Percentiles rank a stretch among this genome's conserved stretches.
phyloP scores from a whole-genome alignment of 129 eudicot species.

The Pseudognaphalium luteoalbum region DNA sequence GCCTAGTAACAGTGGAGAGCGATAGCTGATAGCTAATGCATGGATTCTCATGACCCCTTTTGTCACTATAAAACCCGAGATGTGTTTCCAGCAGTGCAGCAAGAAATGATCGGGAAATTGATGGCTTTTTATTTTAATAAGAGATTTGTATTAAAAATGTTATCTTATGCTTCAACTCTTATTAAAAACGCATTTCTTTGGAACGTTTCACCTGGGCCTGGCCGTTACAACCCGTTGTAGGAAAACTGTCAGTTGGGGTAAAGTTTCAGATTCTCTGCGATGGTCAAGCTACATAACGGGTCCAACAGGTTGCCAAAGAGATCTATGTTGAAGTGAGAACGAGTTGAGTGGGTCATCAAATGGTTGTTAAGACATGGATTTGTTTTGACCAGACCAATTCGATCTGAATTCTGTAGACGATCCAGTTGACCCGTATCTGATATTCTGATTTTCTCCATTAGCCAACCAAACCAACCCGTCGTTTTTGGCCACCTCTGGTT shows the following conservation, averaged over 20 bases:
- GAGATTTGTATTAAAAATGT: background rate
- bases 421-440: background rate
- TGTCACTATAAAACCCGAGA: background rate
- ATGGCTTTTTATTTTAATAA: background rate
- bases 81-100: background rate
- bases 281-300: background rate
- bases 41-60: background rate
- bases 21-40: background rate
- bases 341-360: background rate
- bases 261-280: background rate
- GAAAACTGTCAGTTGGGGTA: background rate
- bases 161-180: background rate
- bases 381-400: background rate
- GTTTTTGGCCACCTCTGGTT: background rate
- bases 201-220: background rate
- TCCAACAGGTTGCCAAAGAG: background rate
- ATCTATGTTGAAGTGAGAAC: too few species aligned
- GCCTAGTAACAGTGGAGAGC: slow-evolving; percentile 2
- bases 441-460: background rate
- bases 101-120: background rate
- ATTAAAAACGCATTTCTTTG: too few species aligned
- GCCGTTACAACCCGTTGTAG: background rate
- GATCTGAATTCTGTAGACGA: background rate
- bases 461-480: background rate
- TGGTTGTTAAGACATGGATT: background rate